Conservation (phyloP, 805 yeast species). For the Pichia exigua region DNA sequence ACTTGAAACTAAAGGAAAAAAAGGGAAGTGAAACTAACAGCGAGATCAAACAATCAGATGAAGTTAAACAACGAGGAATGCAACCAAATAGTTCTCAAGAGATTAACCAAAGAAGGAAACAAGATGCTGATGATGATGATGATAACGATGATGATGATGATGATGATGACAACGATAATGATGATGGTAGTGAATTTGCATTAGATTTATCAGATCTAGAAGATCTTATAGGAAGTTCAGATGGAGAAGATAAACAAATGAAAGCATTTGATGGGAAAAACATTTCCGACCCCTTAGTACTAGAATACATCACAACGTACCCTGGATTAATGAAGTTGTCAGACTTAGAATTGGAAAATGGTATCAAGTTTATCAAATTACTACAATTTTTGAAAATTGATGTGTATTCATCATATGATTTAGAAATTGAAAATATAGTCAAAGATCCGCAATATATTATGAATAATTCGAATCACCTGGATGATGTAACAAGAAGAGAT, state of each 20-base stretch:
- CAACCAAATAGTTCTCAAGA: neutral
- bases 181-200: conserved; percentile 8
- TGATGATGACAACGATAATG: neutral
- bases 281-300: neutral
- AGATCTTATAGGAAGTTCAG: conserved; percentile 3
- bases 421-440: conserved; percentile 15
- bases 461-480: conserved; percentile 6
- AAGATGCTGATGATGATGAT: neutral
- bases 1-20: neutral
- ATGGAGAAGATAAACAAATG: neutral
- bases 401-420: conserved; percentile 14
- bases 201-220: conserved; percentile 14
- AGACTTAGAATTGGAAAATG: neutral
- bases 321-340: neutral
- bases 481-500: conserved; percentile 12
- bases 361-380: conserved; percentile 5
- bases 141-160: neutral
- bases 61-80: neutral
- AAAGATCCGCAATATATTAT: conserved; percentile 18
- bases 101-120: neutral
- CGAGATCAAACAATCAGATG: neutral
- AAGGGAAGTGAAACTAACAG: neutral
- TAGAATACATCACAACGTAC: neutral
- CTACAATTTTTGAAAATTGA: conserved; percentile 6
- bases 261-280: neutral